These are phyloP conservation scores for Neonectria ditissima DNA, from an alignment of 2,329 filamentous ascomycete species.

Conservation along the genomic window DNA sequence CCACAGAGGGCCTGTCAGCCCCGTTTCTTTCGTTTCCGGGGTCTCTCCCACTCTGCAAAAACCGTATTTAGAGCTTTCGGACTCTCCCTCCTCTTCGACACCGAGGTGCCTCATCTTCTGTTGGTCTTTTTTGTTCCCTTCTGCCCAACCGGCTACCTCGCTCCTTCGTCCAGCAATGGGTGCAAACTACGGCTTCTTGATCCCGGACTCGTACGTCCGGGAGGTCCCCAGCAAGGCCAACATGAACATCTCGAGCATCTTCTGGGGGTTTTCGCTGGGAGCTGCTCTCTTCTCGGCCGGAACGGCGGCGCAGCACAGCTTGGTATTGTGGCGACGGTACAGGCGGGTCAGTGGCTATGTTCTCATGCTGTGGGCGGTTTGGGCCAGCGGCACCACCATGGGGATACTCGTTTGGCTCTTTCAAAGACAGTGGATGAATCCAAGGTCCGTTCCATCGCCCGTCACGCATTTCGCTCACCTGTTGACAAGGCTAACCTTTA, in stretches of 20 bases:
- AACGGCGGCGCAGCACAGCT: slow-evolving; percentile 31
- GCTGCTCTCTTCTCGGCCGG: slow-evolving; percentile 29
- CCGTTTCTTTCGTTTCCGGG: not conserved
- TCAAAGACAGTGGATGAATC: slow-evolving; percentile 39
- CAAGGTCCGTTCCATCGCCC: slow-evolving; percentile 31
- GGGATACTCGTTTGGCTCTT: slow-evolving; percentile 39
- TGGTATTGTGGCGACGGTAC: slow-evolving; percentile 30
- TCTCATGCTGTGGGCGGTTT: slow-evolving; percentile 40
- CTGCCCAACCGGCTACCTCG: not conserved
- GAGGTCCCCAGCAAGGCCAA: slow-evolving; percentile 35
- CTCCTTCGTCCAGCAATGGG: slow-evolving; percentile 7
- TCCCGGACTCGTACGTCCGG: slow-evolving; percentile 40
- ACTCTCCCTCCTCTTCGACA: not conserved
- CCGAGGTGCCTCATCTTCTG: not conserved
- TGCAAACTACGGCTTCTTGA: slow-evolving; percentile 37
- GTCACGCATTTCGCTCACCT: accelerated
- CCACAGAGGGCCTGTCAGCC: slow-evolving; percentile 11
- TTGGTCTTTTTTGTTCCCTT: not conserved
- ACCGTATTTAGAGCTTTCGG: not conserved
- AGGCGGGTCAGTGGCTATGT: slow-evolving; percentile 33
- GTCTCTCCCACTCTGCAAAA: not conserved
- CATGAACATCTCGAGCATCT: slow-evolving; percentile 41
- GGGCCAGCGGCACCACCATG: slow-evolving; percentile 39
- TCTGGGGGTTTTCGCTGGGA: slow-evolving; percentile 42
- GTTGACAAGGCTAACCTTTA: accelerated